Evolutionary conservation across 2,329 filamentous ascomycete genomes (phyloP).

Genomic region (Colletotrichum trifolii): DNA sequence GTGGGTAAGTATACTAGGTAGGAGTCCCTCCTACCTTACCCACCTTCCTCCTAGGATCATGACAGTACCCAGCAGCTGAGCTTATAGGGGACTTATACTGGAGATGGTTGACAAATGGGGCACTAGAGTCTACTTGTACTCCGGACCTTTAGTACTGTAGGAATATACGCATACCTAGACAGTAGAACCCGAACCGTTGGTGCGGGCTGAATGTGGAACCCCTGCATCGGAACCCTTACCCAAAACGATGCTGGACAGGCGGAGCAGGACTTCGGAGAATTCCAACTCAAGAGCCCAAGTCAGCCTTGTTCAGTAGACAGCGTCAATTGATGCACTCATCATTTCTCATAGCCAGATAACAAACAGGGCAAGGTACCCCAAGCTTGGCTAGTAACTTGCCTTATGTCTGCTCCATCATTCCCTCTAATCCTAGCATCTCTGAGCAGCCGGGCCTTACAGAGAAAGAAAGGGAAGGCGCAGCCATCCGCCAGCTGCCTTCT

Average conservation of each 20-base stretch:
- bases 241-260: not conserved
- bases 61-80: not conserved
- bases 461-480: no score
- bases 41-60: not conserved
- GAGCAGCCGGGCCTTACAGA: no score
- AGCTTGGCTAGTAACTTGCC: no score
- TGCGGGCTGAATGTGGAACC: slow-evolving; percentile 2
- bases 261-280: not conserved
- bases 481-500: no score
- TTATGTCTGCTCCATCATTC: no score
- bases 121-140: not conserved
- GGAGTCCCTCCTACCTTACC: not conserved
- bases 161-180: slow-evolving; percentile 6
- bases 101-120: not conserved
- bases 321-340: no score
- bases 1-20: not conserved
- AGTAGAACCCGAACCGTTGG: slow-evolving; percentile 14
- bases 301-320: no score
- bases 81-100: not conserved
- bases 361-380: no score
- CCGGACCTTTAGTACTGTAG: not conserved
- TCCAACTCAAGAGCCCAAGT: no score
- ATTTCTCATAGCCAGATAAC: no score
- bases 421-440: no score
- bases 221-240: slow-evolving; percentile 5